Base-by-base conservation (phyloP, 345 rosid genomes). In the Dipteronia dyeriana region DNA sequence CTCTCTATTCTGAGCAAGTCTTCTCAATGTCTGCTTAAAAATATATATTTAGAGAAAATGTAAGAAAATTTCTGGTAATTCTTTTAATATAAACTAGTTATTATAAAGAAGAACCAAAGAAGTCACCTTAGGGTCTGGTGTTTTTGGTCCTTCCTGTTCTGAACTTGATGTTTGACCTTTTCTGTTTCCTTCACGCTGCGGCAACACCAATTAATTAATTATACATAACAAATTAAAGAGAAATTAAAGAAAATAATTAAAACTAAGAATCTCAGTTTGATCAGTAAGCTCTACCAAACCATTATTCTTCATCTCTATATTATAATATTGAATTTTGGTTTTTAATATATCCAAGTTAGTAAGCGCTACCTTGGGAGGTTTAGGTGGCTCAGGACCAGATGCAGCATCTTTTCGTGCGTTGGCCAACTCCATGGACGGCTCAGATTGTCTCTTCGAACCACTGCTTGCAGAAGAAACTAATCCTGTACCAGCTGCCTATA, bases 1-100 rank as follows among this genome's bases (percentile, higher is more conserved):
- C 80, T 96, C 99, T 86, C 99, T 91, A 88, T 96, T 96, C 85
- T 96, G 99, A 82, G 99, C 99, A 56, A 96, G 95, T 81, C 99
- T 91, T 82, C 99, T 92, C 79, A 92, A 53, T 76, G 94, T 91
- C 99, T 96, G 83, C 74, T 53, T 39, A 60, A 59, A 66, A 49
- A 53, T 45, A 20, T 8, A 56, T 51, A 10, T 12, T 1, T 10
- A 34, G 11, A 68, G 41, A 61, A 70, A 73, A 34, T 49, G 23
- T 49, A 76, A 60, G 47, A 26, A 47, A 31, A 59, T 29, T 16
- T 10, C 7, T 16, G 34, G 43, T 62, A 62, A 51, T 49, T 72
- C 6, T 61, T 26, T 23, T 7, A 19, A 2, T 65, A 77, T 19
- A 38, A 56, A 81, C 25, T 39, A 54, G 39, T 63, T 17, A 79